Conservation (phyloP, 2,329 filamentous ascomycete genomes). For the Neospermospora avenae region DNA sequence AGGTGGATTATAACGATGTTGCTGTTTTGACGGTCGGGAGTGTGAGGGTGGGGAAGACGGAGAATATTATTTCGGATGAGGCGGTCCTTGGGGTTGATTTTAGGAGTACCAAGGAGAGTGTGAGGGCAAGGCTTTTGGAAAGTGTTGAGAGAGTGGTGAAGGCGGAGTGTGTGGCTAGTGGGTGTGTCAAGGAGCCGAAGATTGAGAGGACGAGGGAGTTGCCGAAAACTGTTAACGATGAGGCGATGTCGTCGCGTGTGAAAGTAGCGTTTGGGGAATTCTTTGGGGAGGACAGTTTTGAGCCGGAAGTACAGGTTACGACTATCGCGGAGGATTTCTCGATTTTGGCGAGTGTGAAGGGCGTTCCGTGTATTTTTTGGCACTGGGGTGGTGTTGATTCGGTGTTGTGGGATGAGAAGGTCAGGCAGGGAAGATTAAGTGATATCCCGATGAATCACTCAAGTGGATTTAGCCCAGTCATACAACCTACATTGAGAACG, state of each 20-base stretch:
- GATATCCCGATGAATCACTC: slow-evolving; percentile 55
- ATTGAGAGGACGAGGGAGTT: slow-evolving; percentile 21
- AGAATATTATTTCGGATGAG: slow-evolving; percentile 45
- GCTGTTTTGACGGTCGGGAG: slow-evolving; percentile 45
- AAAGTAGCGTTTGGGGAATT: slow-evolving; percentile 12
- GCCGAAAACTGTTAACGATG: slow-evolving; percentile 27
- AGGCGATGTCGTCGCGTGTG: slow-evolving; percentile 15
- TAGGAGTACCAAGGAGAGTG: slow-evolving; percentile 35
- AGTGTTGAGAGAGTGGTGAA: slow-evolving; percentile 44
- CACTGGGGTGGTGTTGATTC: slow-evolving; percentile 52
- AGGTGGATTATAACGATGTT: slow-evolving; percentile 39
- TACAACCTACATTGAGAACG: slow-evolving; percentile 54
- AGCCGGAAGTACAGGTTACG: slow-evolving; percentile 14
- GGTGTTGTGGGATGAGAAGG: slow-evolving; percentile 47
- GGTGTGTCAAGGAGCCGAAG: slow-evolving; percentile 25
- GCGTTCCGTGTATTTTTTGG: slow-evolving; percentile 52
- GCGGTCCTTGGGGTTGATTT: slow-evolving; percentile 42
- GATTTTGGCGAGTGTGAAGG: slow-evolving; percentile 46
- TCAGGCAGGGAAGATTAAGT: slow-evolving; percentile 44
- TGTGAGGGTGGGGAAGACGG: slow-evolving; percentile 41
- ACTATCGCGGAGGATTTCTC: slow-evolving; percentile 33
- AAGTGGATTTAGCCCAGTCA: slow-evolving; percentile 51
- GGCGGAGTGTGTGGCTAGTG: slow-evolving; percentile 50
- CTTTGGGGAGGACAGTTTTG: slow-evolving; percentile 18
- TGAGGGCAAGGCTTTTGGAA: slow-evolving; percentile 36